Evolutionary conservation across 2,329 filamentous ascomycete genomes (phyloP), one percentile per base, ranked within the genome.

Genomic region (Polytolypa hystricis): DNA sequence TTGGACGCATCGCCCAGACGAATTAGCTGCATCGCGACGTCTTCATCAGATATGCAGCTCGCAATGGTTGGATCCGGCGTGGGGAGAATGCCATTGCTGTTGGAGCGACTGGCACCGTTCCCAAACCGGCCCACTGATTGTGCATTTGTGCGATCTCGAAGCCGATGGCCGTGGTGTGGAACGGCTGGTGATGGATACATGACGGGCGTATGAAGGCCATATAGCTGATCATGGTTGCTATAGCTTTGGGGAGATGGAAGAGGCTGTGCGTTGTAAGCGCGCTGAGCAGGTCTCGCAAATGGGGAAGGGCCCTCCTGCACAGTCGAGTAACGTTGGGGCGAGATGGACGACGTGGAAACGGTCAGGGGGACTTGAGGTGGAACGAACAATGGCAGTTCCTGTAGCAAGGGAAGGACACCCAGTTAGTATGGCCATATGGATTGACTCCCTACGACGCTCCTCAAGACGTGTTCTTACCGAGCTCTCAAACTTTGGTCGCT

Each of bases 31-130:
- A 95, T 80, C 39, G 91, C 91, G 43, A 96, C 91, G 61, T 98
- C 91, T 61, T 98, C 91, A 56, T 98, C 91, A 10, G 89, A 96
- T 60, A 98, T 89, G 59, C 85, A 93, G 62, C 89, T 96, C 37
- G 84, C 84, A 49, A 96, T 83, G 9, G 91, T 98, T n/a, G 89
- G 89, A 51, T 96, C 91, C 17, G 91, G 91, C 2, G 91, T 98
- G 14, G 87, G 87, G 45, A 95, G 68, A 48, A 93, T 74, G 37
- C 79, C 77, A 44, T 68, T 56, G 33, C 56, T 62, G 35, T 57
- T 52, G 28, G 47, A 49, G 26, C 54, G 56, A 39, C 52, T 56
- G 27, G 59, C 62, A 35, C 56, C 54, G 43, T 58, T 61, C 43
- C 55, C 55, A 32, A 62, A 64, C 27, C 56, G 54, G 34, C 56